Percentiles rank a stretch among this genome's conserved stretches.
Evolutionary conservation across 257 asterid genomes (phyloP).

Genomic region (Solanum acaule): DNA sequence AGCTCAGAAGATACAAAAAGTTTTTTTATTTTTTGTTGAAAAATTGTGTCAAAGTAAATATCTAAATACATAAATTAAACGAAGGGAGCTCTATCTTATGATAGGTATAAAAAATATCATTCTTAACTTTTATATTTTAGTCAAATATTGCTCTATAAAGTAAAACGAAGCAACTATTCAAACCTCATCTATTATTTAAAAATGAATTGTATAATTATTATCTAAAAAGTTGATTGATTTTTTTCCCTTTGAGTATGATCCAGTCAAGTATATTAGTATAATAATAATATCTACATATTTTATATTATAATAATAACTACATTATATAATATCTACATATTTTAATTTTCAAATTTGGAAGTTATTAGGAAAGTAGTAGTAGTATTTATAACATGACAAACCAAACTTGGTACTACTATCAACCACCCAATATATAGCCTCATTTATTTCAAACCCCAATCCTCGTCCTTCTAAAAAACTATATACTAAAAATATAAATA

Average conservation of each 20-base stretch:
- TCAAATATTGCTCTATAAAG: not conserved
- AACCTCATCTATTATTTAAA: not conserved
- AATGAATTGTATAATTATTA: not conserved
- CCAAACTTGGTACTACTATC: constrained; percentile 2
- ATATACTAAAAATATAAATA: not conserved
- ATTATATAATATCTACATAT: not conserved
- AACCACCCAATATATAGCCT: not conserved
- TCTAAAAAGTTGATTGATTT: not conserved
- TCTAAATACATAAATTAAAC: not conserved
- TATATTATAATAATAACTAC: too few relatives aligned
- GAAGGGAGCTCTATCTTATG: not conserved
- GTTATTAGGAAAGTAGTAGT: not conserved
- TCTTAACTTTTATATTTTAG: not conserved
- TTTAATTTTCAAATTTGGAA: not conserved
- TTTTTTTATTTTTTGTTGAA: too few relatives aligned
- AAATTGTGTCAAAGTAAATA: too few relatives aligned
- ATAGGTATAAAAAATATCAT: not conserved
- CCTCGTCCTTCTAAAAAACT: not conserved
- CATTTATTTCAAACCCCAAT: constrained; percentile 6
- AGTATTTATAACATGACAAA: not conserved
- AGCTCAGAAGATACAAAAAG: too few relatives aligned
- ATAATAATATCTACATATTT: not conserved
- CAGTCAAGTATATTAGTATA: not conserved
- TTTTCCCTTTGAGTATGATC: not conserved
- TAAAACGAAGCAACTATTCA: not conserved